phyloP scores from a whole-genome alignment of 2,329 filamentous ascomycete genomes.

The Fusarium pininemorale region DNA sequence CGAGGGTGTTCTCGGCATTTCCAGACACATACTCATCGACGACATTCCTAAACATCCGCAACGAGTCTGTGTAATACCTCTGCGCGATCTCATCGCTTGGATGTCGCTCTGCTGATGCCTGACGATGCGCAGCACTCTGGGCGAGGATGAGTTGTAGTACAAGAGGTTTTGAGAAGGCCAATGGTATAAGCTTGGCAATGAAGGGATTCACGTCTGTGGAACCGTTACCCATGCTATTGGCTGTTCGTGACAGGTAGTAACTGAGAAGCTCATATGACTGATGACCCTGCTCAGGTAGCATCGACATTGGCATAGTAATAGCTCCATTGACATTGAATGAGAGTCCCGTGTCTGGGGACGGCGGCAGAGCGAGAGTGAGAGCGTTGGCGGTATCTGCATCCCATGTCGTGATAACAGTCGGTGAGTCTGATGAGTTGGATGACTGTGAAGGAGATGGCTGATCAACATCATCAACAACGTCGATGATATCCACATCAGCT shows the following conservation, averaged over 20 bases:
- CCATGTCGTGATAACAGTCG: conserved; percentile 11
- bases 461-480: conserved; percentile 24
- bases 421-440: conserved; percentile 33
- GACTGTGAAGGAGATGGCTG: conserved; percentile 34
- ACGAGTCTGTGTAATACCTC: conserved; percentile 49
- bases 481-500: conserved; percentile 23
- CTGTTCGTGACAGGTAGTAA: conserved; percentile 56
- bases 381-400: conserved; percentile 33
- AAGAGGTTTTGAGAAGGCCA: conserved; percentile 57
- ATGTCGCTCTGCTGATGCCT: conserved; percentile 43
- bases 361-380: conserved; percentile 28
- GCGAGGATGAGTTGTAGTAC: conserved; percentile 58
- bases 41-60: conserved; percentile 49
- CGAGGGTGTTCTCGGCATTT: conserved; percentile 48
- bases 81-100: conserved; percentile 46
- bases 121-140: conserved; percentile 53
- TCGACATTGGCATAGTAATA: conserved; percentile 42
- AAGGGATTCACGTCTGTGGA: conserved; percentile 58
- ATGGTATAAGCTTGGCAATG: conserved; percentile 55
- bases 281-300: conserved; percentile 44
- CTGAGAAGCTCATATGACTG: conserved; percentile 56
- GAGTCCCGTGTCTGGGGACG: neutral
- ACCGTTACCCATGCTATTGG: conserved; percentile 58
- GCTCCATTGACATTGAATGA: conserved; percentile 28
- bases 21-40: conserved; percentile 49